phyloP scores from a whole-genome alignment of 2,329 filamentous ascomycete genomes.

The Gliomastix tumulicola region DNA sequence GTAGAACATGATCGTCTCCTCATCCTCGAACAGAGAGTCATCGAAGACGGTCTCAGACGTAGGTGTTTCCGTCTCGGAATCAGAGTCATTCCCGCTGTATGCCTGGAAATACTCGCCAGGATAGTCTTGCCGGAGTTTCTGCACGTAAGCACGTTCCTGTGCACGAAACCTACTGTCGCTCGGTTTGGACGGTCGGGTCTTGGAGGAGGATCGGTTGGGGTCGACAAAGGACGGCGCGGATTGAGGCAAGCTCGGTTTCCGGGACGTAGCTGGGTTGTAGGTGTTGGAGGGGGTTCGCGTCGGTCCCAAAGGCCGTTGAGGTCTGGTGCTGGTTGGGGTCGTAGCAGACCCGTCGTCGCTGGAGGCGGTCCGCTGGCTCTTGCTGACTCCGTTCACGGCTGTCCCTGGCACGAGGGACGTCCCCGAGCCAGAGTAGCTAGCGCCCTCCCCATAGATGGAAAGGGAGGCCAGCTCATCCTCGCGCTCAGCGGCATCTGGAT shows the following conservation, averaged over 20 bases:
- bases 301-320: constrained; percentile 62
- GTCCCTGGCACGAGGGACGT: no score
- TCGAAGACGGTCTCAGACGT: constrained; percentile 79
- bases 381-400: constrained; percentile 27
- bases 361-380: constrained; percentile 28
- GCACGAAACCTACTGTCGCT: constrained; percentile 39
- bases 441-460: constrained; percentile 32
- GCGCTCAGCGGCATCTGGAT: constrained; percentile 38
- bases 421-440: constrained; percentile 31
- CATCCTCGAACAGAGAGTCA: constrained; percentile 71
- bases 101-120: constrained; percentile 63
- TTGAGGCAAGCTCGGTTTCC: constrained; percentile 35
- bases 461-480: constrained; percentile 41
- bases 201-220: constrained; percentile 41
- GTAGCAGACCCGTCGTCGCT: constrained; percentile 18
- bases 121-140: constrained; percentile 75
- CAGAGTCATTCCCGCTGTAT: constrained; percentile 70
- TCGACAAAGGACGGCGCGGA: constrained; percentile 34
- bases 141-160: constrained; percentile 90
- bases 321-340: constrained; percentile 29
- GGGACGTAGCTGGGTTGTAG: constrained; percentile 63
- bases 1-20: constrained; percentile 89
- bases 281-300: constrained; percentile 71
- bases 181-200: constrained; percentile 41
- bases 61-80: constrained; percentile 86